A percentile compares a stretch with the other conserved stretches of the same genome.
phyloP scores from a whole-genome alignment of 2,329 filamentous ascomycete genomes.

The Scleromitrula shiraiana region DNA sequence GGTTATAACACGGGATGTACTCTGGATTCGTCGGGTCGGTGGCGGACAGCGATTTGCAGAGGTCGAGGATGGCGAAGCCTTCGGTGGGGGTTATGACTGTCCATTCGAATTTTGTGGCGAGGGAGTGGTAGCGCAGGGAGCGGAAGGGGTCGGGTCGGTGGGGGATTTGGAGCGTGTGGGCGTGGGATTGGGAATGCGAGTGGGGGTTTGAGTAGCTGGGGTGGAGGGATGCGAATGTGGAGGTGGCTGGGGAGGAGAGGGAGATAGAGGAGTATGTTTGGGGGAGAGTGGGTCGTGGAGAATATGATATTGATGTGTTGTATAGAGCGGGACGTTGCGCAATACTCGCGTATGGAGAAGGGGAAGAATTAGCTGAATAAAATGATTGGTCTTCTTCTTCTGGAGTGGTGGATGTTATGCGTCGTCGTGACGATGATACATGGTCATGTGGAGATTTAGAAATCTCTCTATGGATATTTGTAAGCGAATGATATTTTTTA shows the following conservation, averaged over 20 bases:
- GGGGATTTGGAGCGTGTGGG: background rate
- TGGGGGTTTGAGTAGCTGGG: too few relatives aligned
- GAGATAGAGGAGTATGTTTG: slow-evolving; percentile 14
- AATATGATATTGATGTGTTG: background rate
- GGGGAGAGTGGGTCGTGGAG: background rate
- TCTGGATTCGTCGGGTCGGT: slow-evolving; percentile 1
- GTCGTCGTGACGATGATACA: background rate
- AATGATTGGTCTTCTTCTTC: background rate
- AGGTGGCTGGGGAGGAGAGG: slow-evolving; percentile 9
- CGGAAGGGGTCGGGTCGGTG: slow-evolving; percentile 18
- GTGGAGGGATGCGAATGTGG: slow-evolving; percentile 11
- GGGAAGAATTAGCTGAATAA: background rate
- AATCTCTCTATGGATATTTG: background rate
- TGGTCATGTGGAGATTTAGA: background rate
- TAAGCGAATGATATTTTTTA: background rate
- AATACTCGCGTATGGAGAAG: background rate
- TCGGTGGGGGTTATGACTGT: slow-evolving; percentile 23
- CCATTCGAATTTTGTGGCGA: slow-evolving; percentile 25
- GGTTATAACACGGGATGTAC: slow-evolving; percentile 24
- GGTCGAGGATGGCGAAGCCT: slow-evolving; percentile 23
- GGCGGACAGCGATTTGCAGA: slow-evolving; percentile 19
- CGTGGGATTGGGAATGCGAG: background rate
- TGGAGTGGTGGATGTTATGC: background rate
- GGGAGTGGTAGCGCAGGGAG: slow-evolving; percentile 20
- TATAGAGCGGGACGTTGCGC: background rate